A percentile compares a stretch with the other conserved stretches of the same genome.
These are phyloP conservation scores for Phytophthora crassamura DNA, from an alignment of 352 stramenopile species.

Conservation along the genomic window DNA sequence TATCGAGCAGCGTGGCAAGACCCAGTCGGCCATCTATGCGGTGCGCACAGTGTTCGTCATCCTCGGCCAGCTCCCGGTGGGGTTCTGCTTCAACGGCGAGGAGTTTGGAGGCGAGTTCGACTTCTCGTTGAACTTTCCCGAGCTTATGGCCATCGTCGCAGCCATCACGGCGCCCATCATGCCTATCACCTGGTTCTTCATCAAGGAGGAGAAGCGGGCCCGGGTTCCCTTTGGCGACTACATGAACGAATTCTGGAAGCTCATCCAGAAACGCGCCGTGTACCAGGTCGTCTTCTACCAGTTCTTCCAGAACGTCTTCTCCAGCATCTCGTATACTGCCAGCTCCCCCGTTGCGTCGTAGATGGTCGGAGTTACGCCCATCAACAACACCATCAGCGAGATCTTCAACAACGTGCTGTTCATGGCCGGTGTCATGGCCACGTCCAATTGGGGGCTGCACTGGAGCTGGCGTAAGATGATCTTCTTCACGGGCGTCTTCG, in stretches of 20 bases:
- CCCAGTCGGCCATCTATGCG: constrained; percentile 48
- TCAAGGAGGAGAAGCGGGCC: constrained; percentile 44
- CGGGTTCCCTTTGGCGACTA: constrained; percentile 36
- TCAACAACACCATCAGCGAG: constrained; percentile 42
- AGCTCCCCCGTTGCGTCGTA: constrained; percentile 34
- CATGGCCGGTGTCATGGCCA: constrained; percentile 31
- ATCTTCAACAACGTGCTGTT: constrained; percentile 47
- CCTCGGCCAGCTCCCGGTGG: constrained; percentile 34
- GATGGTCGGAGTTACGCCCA: constrained; percentile 38
- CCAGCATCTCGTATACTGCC: constrained; percentile 35
- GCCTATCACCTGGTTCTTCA: constrained; percentile 47
- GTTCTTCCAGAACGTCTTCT: constrained; percentile 49
- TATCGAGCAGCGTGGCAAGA: constrained; percentile 33
- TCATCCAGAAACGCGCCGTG: constrained; percentile 47
- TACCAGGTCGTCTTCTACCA: constrained; percentile 54
- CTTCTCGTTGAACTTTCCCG: constrained; percentile 45
- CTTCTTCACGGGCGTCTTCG: constrained; percentile 33
- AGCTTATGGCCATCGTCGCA: constrained; percentile 42
- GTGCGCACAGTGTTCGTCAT: constrained; percentile 42
- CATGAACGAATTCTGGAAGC: constrained; percentile 37
- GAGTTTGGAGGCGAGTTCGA: constrained; percentile 56
- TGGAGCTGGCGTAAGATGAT: constrained; percentile 51
- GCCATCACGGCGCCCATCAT: constrained; percentile 29
- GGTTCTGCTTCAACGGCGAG: constrained; percentile 51
- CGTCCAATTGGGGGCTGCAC: constrained; percentile 45